Evolutionary conservation across 2,329 filamentous ascomycete genomes (phyloP), one percentile per base, ranked within the genome.

Genomic region (Aspergillus jensenii): DNA sequence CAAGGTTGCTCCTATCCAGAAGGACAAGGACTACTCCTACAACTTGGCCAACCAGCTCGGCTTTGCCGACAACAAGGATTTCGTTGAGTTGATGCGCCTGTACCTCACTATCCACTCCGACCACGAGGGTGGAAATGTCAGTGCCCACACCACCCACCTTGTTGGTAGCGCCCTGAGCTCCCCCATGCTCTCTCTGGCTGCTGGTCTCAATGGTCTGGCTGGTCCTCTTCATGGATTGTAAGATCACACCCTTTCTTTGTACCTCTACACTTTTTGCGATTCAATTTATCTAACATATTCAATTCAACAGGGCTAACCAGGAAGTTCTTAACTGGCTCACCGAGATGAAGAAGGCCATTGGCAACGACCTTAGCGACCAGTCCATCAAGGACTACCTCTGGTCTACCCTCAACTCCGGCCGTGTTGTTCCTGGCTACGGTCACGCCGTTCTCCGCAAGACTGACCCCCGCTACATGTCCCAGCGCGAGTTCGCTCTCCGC

Each of bases 41-140:
- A 99, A 99, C 90, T 90, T 99, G 78, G 93, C 95, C 81, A 98
- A 98, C 88, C 92, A 96, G 87, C 91, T 99, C 71, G 95, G 95
- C 73, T 99, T 95, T 78, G 90, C 90, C 71, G 87, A 89, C 73
- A 98, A 99, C 87, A 84, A 86, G 72, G 93, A 98, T 85, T 99
- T 99, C 72, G 83, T 99, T 77, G 95, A 99, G 88, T 85, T 99
- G 71, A 91, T 99, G 88, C 91, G 95, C 80, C 87, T 99, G 68
- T 99, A 99, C 87, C 87, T 99, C 74, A 98, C 95, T 82, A 99
- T 99, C 81, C 95, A 99, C 90, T 93, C 95, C 63, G 95, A 99
- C 81, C 95, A 99, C 86, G 95, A 99, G 86, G 95, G 95, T 83
- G 95, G 95, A 70, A 99, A 99, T 81, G 95, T 99, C 81, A 91